Percentiles rank a stretch among this genome's conserved stretches.
These are phyloP conservation scores for Roridomyces roridus DNA, from an alignment of 768 basidiomycete species.

Conservation along the genomic window DNA sequence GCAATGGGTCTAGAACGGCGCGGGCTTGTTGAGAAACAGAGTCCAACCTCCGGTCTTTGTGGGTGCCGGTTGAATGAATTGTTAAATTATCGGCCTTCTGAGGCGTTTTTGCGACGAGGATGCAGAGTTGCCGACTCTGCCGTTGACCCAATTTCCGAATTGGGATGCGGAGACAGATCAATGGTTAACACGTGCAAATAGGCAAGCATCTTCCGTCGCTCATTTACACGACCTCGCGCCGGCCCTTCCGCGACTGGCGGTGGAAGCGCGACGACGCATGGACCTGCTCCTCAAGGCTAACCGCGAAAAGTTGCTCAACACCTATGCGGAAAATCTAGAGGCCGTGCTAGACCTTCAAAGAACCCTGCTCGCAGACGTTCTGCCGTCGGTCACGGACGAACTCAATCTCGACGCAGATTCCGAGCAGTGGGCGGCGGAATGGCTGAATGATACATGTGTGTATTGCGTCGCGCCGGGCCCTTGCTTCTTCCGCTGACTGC, in stretches of 20 bases:
- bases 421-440: slow-evolving; percentile 60
- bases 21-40: background rate
- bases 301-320: slow-evolving; percentile 50
- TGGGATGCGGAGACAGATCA: slow-evolving; percentile 8
- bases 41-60: too few species aligned
- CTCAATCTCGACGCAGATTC: slow-evolving; percentile 54
- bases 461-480: slow-evolving; percentile 20
- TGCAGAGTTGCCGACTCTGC: background rate
- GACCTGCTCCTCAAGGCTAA: slow-evolving; percentile 51
- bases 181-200: slow-evolving; percentile 17
- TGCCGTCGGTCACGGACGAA: slow-evolving; percentile 67
- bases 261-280: slow-evolving; percentile 38
- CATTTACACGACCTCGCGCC: background rate
- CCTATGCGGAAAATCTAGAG: slow-evolving; percentile 57
- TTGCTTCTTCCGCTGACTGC: slow-evolving; percentile 13
- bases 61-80: background rate
- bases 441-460: slow-evolving; percentile 73
- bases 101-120: slow-evolving; percentile 11
- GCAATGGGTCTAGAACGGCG: slow-evolving; percentile 1
- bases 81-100: background rate
- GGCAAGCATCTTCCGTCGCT: background rate
- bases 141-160: slow-evolving; percentile 12
- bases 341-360: slow-evolving; percentile 54
- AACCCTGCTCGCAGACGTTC: slow-evolving; percentile 58
- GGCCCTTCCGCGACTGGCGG: slow-evolving; percentile 20